Base-by-base conservation (phyloP, 208 protist genomes). In the Crithidia sp. region DNA sequence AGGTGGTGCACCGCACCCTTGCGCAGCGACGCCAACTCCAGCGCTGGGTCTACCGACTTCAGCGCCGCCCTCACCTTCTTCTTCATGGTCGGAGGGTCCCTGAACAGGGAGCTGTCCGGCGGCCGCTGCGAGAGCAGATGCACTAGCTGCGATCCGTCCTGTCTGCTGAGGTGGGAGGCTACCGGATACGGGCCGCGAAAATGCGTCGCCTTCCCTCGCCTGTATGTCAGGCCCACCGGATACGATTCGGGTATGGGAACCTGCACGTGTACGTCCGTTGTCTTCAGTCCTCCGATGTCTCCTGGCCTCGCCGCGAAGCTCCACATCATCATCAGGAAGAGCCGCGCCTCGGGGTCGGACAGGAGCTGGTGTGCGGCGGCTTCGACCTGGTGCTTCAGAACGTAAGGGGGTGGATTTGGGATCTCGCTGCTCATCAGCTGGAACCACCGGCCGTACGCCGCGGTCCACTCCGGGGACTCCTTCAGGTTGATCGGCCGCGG, bases 111-210 rank as follows among this genome's bases (percentile, higher is more conserved):
- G 5, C 19, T 45, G 6, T 64, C 28, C 12, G 59, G n/a, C 19
- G 28, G 5, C 14, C 56, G 36, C 36, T 56, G 52, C 7, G 56
- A 16, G 12, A 36, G n/a, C 14, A 9, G 5, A 9, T 9, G 16
- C 10, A 28, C 17, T 7, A 60, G 37, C 7, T 9, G 9, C 5
- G 36, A 36, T 10, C 56, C 36, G 56, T 16, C 36, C 7, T 60
- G 17, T 9, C 37, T 6, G 36, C 37, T 16, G 28, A 60, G 56
- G 56, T 60, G 17, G 9, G 56, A 60, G 5, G 17, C 36, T 28
- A 60, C 56, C 56, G 56, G 56, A 28, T 60, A 60, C 9, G 56
- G 56, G n/a, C 56, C 56, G 56, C 56, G 56, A 16, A 60, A 60
- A 16, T 60, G 56, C n/a, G 56, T 60, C 56, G 56, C 56, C 56